A percentile compares a stretch with the other conserved stretches of the same genome.
Conservation (phyloP, 2,329 filamentous ascomycete genomes). For the Helotiales sp. region DNA sequence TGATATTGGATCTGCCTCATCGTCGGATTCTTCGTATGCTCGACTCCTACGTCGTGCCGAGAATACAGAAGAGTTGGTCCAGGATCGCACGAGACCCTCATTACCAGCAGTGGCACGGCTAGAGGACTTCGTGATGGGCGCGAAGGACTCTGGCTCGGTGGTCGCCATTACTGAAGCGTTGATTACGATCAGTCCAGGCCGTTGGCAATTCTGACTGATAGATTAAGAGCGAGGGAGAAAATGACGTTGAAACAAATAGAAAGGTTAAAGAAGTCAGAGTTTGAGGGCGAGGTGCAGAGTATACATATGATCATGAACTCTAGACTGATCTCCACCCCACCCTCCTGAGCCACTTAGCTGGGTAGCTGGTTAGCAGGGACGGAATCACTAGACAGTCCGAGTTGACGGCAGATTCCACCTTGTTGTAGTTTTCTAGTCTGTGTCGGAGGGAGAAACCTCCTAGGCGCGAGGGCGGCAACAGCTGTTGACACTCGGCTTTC, state of each 20-base stretch:
- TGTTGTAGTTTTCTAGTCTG: not conserved
- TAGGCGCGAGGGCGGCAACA: not conserved
- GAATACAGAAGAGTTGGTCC: slow-evolving; percentile 18
- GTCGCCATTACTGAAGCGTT: slow-evolving; percentile 9
- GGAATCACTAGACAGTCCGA: not conserved
- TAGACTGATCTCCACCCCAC: not conserved
- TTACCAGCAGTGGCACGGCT: not conserved
- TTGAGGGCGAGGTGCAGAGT: not conserved
- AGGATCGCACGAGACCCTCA: slow-evolving; percentile 10
- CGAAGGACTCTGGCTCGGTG: slow-evolving; percentile 18
- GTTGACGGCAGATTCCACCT: not conserved
- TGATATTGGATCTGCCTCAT: slow-evolving; percentile 22
- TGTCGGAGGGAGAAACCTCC: not conserved
- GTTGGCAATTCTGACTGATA: not conserved
- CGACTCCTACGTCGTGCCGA: slow-evolving; percentile 16
- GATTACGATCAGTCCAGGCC: not conserved
- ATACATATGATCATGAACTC: not conserved
- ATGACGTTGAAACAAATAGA: not conserved
- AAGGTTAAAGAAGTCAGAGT: not conserved
- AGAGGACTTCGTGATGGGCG: slow-evolving; percentile 5
- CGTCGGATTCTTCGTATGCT: slow-evolving; percentile 24
- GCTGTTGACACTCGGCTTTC: not conserved
- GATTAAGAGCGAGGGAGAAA: not conserved
- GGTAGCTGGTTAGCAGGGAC: not conserved
- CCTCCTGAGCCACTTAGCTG: not conserved